Percentiles rank a stretch among this genome's conserved stretches.
These are phyloP conservation scores for Sclerotinia glacialis DNA, from an alignment of 2,329 filamentous ascomycete genomes.

Conservation along the genomic window DNA sequence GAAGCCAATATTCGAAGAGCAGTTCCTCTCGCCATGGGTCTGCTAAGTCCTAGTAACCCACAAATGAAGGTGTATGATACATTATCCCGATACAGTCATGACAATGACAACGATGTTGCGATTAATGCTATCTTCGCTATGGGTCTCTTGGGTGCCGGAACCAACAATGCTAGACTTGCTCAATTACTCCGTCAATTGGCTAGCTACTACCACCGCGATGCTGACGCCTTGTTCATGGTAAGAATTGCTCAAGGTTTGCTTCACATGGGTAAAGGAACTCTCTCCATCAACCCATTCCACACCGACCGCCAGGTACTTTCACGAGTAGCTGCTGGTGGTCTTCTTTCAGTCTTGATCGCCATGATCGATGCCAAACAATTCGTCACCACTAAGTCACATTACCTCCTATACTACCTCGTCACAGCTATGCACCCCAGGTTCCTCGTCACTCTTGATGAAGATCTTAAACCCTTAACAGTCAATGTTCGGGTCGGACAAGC, in stretches of 20 bases:
- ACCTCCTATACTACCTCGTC: slow-evolving; percentile 94
- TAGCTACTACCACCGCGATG: slow-evolving; percentile 96
- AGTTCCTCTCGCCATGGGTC: slow-evolving; percentile 92
- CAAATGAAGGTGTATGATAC: slow-evolving; percentile 99
- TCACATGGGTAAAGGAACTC: slow-evolving; percentile 98
- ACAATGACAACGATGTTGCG: slow-evolving; percentile 97
- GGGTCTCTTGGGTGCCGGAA: slow-evolving; percentile 93
- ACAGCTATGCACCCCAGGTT: slow-evolving; percentile 97
- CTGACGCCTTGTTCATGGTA: slow-evolving; percentile 97
- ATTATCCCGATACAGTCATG: slow-evolving; percentile 93
- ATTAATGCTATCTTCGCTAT: slow-evolving; percentile 99
- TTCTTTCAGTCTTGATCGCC: slow-evolving; percentile 85
- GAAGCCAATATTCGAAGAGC: slow-evolving; percentile 96
- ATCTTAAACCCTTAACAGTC: slow-evolving; percentile 88
- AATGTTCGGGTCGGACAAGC: slow-evolving; percentile 97
- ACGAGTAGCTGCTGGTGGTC: slow-evolving; percentile 81
- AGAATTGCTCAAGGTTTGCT: slow-evolving; percentile 95
- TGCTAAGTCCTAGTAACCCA: slow-evolving; percentile 95
- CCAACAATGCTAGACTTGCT: slow-evolving; percentile 94
- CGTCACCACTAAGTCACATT: slow-evolving; percentile 67
- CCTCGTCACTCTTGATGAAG: slow-evolving; percentile 92
- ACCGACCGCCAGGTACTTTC: slow-evolving; percentile 96
- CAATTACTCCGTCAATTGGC: slow-evolving; percentile 92
- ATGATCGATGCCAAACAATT: slow-evolving; percentile 95
- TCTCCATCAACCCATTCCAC: slow-evolving; percentile 98